Evolutionary conservation across 805 yeast genomes (phyloP), one percentile per base, ranked within the genome.

Genomic region (Candida insectorum): DNA sequence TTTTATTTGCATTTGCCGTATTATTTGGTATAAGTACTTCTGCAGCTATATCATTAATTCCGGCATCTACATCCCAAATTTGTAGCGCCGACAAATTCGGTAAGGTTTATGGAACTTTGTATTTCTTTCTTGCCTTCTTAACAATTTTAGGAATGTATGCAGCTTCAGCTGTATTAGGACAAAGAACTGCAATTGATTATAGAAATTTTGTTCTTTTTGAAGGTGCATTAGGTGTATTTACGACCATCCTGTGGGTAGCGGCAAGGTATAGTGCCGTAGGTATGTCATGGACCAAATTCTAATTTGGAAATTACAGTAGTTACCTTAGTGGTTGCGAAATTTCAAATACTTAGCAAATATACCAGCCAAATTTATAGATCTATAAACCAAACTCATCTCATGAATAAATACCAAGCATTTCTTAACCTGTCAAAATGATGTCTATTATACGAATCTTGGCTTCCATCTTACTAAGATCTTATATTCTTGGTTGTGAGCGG

Each of bases 41-140:
- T 4, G 69, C 82, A 0, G 71, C 77, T 4, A 58, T 78, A 30
- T 69, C 82, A 3, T 48, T 78, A 28, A 70, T 77, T 11, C 83
- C 84, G 2, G 77, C 74, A 2, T 73, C 82, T 44, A 61, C 75
- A 23, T 81, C 79, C 1, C 77, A 73, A 32, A 74, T 79, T 22
- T 74, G 81, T 12, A 68, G 71, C 33, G 68, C 73, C 2, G 70
- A 69, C 28, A 71, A 66, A 41, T 75, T 75, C 48, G 81, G 81
- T 6, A 69, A 69, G 44, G 62, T 78, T 13, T 76, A 73, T 48
- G 71, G 80, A 2, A 69, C 80, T 2, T 59, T 77, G 37, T 59
- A 60, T 37, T 55, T 70, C 36, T 60, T 63, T 32, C 62, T 69
- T 28, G 53, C 58, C 17, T 51, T 60, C 27, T 48, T 59, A 12